phyloP scores from a whole-genome alignment of 1,284 basidiomycete genomes.

The Kwoniella shivajii region DNA sequence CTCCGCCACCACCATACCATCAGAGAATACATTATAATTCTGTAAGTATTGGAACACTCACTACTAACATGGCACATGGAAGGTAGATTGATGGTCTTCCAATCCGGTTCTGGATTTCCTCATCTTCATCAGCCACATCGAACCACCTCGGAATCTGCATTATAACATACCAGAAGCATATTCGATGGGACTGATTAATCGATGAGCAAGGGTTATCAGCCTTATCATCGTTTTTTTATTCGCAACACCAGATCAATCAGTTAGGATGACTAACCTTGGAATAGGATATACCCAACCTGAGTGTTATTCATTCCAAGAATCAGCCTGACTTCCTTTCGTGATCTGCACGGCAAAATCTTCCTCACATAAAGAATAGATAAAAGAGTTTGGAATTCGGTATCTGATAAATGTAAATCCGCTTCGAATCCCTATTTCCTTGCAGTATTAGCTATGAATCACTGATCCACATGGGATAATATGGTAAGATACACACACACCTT shows the following conservation, averaged over 20 bases:
- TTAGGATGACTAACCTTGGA: slow-evolving; percentile 58
- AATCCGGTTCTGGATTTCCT: slow-evolving; percentile 62
- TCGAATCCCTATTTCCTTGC: slow-evolving; percentile 34
- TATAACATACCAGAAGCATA: slow-evolving; percentile 32
- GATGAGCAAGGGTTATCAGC: background rate
- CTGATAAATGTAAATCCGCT: slow-evolving; percentile 39
- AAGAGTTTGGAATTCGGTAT: slow-evolving; percentile 31
- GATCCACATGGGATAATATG: background rate
- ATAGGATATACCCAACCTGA: slow-evolving; percentile 64
- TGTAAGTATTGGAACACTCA: slow-evolving; percentile 7
- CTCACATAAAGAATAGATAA: slow-evolving; percentile 43
- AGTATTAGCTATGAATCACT: slow-evolving; percentile 7
- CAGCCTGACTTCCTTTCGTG: background rate
- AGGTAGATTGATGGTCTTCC: slow-evolving; percentile 74
- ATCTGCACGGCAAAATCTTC: background rate
- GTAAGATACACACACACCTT: slow-evolving; percentile 8
- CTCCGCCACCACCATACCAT: background rate
- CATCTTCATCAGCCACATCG: background rate
- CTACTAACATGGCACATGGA: slow-evolving; percentile 64
- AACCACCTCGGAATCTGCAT: background rate
- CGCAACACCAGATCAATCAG: no score
- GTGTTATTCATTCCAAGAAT: no score
- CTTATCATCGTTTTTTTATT: background rate
- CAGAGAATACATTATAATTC: background rate
- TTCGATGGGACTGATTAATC: slow-evolving; percentile 43